Conservation (phyloP, 1,139 yeast genomes). For the Hyphopichia pseudoburtonii region DNA sequence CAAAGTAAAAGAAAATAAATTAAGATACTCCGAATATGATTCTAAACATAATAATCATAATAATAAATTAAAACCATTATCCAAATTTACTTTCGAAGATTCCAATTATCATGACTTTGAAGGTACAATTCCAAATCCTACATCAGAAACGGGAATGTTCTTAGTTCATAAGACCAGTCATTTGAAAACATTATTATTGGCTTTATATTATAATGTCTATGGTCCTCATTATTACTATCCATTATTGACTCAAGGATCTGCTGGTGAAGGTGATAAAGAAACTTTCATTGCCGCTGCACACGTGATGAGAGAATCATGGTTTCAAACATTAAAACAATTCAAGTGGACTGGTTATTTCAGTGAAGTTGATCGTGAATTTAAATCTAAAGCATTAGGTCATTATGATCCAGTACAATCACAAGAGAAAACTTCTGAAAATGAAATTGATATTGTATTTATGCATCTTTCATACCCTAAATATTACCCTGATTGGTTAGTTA, state of each 20-base stretch:
- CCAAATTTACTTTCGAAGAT: constrained; percentile 32
- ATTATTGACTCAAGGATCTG: constrained; percentile 62
- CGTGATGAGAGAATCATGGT: constrained; percentile 48
- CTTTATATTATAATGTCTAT: constrained; percentile 58
- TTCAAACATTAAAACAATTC: constrained; percentile 52
- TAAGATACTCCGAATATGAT: constrained; percentile 36
- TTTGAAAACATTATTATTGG: constrained; percentile 47
- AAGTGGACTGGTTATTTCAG: constrained; percentile 53
- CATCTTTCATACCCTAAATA: constrained; percentile 69
- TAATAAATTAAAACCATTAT: constrained; percentile 24
- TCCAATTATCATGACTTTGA: constrained; percentile 53
- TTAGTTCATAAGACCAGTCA: constrained; percentile 55
- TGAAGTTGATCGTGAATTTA: constrained; percentile 35
- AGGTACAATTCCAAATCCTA: constrained; percentile 61
- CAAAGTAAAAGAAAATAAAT: constrained; percentile 37
- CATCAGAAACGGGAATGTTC: constrained; percentile 65
- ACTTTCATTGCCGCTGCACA: constrained; percentile 66
- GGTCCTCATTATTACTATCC: constrained; percentile 65
- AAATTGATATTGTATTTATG: constrained; percentile 43
- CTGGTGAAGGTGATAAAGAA: constrained; percentile 75
- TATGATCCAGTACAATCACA: constrained; percentile 48
- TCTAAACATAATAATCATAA: constrained; percentile 15
- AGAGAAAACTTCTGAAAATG: constrained; percentile 5
- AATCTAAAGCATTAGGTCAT: constrained; percentile 61
- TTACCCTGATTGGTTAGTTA: constrained; percentile 49